A percentile compares a stretch with the other conserved stretches of the same genome.
phyloP scores from a whole-genome alignment of 768 basidiomycete species.

The Filobasidium wieringae region DNA sequence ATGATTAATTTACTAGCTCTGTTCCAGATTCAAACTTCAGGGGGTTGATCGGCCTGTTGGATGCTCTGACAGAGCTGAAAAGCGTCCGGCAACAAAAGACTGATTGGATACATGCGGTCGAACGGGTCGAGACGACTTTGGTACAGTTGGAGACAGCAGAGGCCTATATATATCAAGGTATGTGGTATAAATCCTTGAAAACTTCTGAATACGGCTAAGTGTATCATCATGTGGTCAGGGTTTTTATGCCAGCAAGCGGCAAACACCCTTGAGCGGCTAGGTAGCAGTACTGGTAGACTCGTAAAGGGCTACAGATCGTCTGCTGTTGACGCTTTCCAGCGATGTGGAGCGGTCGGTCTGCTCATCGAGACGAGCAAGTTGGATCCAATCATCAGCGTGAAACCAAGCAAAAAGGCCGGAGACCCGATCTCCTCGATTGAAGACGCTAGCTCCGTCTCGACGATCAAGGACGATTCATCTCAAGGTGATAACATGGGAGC shows the following conservation, averaged over 20 bases:
- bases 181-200: not conserved
- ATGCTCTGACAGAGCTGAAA: not conserved
- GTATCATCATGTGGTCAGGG: not conserved
- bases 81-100: not conserved
- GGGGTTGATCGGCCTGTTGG: not conserved
- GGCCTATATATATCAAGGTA: constrained; percentile 4
- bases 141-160: not conserved
- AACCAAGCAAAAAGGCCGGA: no score
- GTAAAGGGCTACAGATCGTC: not conserved
- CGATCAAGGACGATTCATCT: no score
- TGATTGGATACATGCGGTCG: constrained; percentile 1
- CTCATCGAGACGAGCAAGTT: no score
- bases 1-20: not conserved
- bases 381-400: no score
- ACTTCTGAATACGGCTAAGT: not conserved
- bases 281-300: not conserved
- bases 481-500: no score
- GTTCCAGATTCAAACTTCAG: not conserved
- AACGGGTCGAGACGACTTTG: constrained; percentile 4
- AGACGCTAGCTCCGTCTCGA: no score
- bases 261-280: not conserved
- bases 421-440: no score
- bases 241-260: not conserved
- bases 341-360: not conserved
- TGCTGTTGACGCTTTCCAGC: not conserved